Evolutionary conservation across 345 rosid species (phyloP), one percentile per base, ranked within the genome.

Genomic region (Limnanthes douglasii): DNA sequence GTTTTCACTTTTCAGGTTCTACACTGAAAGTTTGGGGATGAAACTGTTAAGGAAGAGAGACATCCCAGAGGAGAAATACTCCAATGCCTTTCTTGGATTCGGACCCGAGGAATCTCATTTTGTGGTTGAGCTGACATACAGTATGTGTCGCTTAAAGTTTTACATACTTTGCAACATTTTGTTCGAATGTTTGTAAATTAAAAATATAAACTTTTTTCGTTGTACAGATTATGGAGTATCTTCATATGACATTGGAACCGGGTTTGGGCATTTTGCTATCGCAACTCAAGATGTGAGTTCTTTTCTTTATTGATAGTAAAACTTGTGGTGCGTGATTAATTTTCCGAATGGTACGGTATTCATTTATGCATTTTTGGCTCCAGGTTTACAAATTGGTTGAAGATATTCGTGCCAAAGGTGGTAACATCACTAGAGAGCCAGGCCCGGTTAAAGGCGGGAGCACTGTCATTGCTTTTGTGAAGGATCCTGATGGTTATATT

Each of bases 401-500:
- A 50, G 46, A 60, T 0, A 52, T 74, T 9, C 78, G 73, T 43
- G 84, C 94, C 46, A 62, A 70, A 50, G 98, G 92, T 40, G 95
- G 95, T 5, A 56, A 22, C 18, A 60, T 90, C 37, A 72, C 82
- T 7, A 64, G 95, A 61, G 95, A 90, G 41, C 94, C 92, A 25
- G 98, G 93, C 51, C 92, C 94, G 0, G 95, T 90, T 29, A 74
- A 90, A 72, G 94, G 95, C 47, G 94, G 95, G 46, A 5, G 11
- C 2, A 24, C 70, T 53, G 61, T 70, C 14, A 74, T 77, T 60
- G 94, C 95, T 11, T 79, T 84, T 53, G 86, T 84, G 23, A 90
- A 88, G 77, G 97, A 88, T 62, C 97, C 90, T n/a, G 95, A 88
- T 68, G 95, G 95, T 24, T 88, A 79, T 38, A 8, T 37, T 25